phyloP scores from a whole-genome alignment of 768 basidiomycete genomes.

The Russula lepida region DNA sequence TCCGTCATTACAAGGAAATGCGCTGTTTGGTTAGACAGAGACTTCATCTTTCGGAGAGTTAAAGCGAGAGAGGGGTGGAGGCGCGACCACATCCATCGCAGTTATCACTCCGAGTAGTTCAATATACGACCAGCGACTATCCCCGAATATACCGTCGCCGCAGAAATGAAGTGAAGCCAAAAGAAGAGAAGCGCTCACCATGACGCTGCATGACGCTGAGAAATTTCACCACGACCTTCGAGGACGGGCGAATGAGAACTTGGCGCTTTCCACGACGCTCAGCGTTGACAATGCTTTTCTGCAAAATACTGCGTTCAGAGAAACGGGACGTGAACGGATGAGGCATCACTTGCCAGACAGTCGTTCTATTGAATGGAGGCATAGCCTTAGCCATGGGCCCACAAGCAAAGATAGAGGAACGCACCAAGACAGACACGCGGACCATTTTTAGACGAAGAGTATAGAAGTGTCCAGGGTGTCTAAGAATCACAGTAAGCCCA shows the following conservation, averaged over 20 bases:
- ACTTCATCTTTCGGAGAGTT: constrained; percentile 68
- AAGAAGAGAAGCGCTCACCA: constrained; percentile 47
- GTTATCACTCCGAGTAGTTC: constrained; percentile 71
- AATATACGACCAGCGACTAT: background rate
- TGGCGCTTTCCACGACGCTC: constrained; percentile 99
- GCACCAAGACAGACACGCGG: constrained; percentile 73
- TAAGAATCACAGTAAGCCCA: constrained; percentile 27
- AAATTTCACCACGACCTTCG: constrained; percentile 98
- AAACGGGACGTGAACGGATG: background rate
- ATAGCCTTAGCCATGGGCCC: background rate
- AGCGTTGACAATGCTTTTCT: constrained; percentile 99
- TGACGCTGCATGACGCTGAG: constrained; percentile 98
- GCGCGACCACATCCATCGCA: constrained; percentile 59
- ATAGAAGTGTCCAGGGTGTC: constrained; percentile 17
- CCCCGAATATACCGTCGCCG: background rate
- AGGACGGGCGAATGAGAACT: constrained; percentile 93
- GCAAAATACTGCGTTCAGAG: constrained; percentile 14
- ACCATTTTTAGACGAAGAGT: constrained; percentile 52
- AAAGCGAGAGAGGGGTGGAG: constrained; percentile 71
- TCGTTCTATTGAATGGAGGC: constrained; percentile 39
- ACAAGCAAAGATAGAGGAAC: constrained; percentile 21
- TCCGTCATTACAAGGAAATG: constrained; percentile 32
- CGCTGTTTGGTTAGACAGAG: constrained; percentile 52
- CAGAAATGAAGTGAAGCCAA: background rate
- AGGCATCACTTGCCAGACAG: constrained; percentile 38